Percentiles rank a stretch among this genome's conserved stretches.
Conservation (phyloP, 192 early-diverging fungal genomes). For the Phlyctochytrium arcticum region DNA sequence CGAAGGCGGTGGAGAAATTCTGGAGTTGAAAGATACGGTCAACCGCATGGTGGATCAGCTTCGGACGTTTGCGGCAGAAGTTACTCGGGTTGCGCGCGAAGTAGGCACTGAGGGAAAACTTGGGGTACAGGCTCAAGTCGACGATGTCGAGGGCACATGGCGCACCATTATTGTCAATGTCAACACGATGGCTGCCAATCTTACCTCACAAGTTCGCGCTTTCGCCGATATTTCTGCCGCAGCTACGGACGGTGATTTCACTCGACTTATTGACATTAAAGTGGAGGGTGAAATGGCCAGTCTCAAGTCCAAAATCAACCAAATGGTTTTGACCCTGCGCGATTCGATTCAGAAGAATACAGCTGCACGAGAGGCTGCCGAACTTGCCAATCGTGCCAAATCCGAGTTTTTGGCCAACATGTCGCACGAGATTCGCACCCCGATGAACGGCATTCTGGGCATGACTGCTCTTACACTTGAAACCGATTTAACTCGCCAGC, state of each 20-base stretch:
- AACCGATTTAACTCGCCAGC: slow-evolving; percentile 71
- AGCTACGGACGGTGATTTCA: slow-evolving; percentile 68
- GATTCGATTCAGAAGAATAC: slow-evolving; percentile 76
- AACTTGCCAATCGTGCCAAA: slow-evolving; percentile 76
- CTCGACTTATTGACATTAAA: slow-evolving; percentile 69
- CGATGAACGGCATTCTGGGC: slow-evolving; percentile 32
- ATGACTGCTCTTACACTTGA: slow-evolving; percentile 59
- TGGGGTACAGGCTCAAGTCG: slow-evolving; percentile 60
- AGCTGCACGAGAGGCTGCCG: slow-evolving; percentile 72
- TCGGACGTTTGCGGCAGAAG: slow-evolving; percentile 57
- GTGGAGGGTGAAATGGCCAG: slow-evolving; percentile 77
- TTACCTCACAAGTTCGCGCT: slow-evolving; percentile 65
- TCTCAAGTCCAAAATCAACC: slow-evolving; percentile 58
- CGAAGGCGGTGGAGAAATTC: slow-evolving; percentile 57
- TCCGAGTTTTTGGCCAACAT: slow-evolving; percentile 63
- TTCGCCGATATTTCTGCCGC: slow-evolving; percentile 76
- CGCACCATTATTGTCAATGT: slow-evolving; percentile 56
- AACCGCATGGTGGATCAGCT: slow-evolving; percentile 61
- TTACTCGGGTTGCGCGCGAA: slow-evolving; percentile 48
- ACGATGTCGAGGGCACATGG: slow-evolving; percentile 43
- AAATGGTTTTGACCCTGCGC: slow-evolving; percentile 74
- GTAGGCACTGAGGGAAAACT: slow-evolving; percentile 58
- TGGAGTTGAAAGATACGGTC: slow-evolving; percentile 56
- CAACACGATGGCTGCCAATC: slow-evolving; percentile 63
- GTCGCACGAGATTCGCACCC: slow-evolving; percentile 51